Evolutionary conservation across 208 protist genomes (phyloP).

Genomic region (Herpetomonas tarakana): DNA sequence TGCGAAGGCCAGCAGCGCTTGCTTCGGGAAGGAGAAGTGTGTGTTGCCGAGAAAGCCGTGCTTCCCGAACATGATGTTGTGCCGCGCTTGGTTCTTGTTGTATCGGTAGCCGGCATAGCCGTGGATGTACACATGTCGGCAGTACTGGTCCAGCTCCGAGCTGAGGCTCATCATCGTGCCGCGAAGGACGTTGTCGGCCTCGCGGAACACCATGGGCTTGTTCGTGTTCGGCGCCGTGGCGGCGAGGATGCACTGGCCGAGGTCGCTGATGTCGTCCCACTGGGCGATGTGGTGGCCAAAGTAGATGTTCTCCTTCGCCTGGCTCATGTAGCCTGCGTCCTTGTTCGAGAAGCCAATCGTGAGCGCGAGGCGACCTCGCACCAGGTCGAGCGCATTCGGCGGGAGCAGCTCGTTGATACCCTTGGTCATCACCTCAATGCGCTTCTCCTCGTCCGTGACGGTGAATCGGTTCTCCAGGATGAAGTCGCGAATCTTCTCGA

Average conservation of each 20-base stretch:
- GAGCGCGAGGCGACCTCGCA: slow-evolving; percentile 73
- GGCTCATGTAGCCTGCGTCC: slow-evolving; percentile 80
- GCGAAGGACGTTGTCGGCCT: slow-evolving; percentile 84
- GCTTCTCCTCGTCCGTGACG: slow-evolving; percentile 74
- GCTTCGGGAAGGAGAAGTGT: slow-evolving; percentile 69
- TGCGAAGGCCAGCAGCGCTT: slow-evolving; percentile 68
- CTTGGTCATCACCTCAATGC: slow-evolving; percentile 57
- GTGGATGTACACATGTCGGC: slow-evolving; percentile 88
- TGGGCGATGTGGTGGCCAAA: slow-evolving; percentile 89
- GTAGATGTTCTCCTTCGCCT: slow-evolving; percentile 76
- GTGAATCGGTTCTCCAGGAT: slow-evolving; percentile 76
- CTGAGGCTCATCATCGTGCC: slow-evolving; percentile 88
- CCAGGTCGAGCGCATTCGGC: slow-evolving; percentile 62
- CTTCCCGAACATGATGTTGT: slow-evolving; percentile 84
- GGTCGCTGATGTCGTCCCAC: slow-evolving; percentile 70
- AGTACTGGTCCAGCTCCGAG: slow-evolving; percentile 88
- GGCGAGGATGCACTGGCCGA: slow-evolving; percentile 81
- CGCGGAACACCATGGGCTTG: slow-evolving; percentile 82
- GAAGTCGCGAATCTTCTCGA: slow-evolving; percentile 80
- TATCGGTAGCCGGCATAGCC: slow-evolving; percentile 75
- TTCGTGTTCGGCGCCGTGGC: slow-evolving; percentile 82
- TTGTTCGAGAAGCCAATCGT: slow-evolving; percentile 86
- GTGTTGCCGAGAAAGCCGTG: slow-evolving; percentile 86
- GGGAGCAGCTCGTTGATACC: slow-evolving; percentile 80
- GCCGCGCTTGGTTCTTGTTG: slow-evolving; percentile 77